Conservation (phyloP, 2,329 filamentous ascomycete genomes). For the Furcasterigmium sp. region DNA sequence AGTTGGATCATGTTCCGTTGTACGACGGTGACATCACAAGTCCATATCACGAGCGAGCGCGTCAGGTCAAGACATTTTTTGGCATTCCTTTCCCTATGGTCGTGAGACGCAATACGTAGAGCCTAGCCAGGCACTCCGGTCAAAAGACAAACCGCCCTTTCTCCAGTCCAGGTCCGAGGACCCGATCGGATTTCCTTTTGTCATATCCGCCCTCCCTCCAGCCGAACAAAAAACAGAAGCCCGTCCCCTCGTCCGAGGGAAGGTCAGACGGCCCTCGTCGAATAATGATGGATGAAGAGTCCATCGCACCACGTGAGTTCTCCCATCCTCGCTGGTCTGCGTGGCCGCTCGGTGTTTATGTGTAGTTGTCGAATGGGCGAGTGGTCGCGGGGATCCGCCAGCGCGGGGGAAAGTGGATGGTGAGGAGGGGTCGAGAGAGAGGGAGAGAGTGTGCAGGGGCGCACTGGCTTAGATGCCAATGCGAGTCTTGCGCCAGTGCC, state of each 20-base stretch:
- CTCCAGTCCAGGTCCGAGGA: no score
- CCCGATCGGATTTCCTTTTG: neutral
- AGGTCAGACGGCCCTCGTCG: neutral
- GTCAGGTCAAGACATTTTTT: slow-evolving; percentile 13
- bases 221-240: neutral
- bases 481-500: slow-evolving; percentile 99
- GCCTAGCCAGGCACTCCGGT: slow-evolving; percentile 17
- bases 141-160: slow-evolving; percentile 9
- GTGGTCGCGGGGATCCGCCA: no score
- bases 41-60: no score
- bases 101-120: slow-evolving; percentile 37
- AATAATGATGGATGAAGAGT: neutral
- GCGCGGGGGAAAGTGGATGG: slow-evolving; percentile 7
- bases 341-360: no score
- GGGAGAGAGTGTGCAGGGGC: slow-evolving; percentile 35
- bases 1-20: no score
- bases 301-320: neutral
- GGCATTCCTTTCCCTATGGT: slow-evolving; percentile 41
- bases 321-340: no score
- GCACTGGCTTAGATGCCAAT: slow-evolving; percentile 90
- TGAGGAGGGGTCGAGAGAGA: slow-evolving; percentile 21
- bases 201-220: slow-evolving; percentile 3
- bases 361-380: no score
- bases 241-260: slow-evolving; percentile 1
- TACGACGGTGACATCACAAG: no score